Percentiles rank a stretch among this genome's conserved stretches.
These are phyloP conservation scores for Colletotrichum lindemuthianum DNA, from an alignment of 2,329 filamentous ascomycete species.

Conservation along the genomic window DNA sequence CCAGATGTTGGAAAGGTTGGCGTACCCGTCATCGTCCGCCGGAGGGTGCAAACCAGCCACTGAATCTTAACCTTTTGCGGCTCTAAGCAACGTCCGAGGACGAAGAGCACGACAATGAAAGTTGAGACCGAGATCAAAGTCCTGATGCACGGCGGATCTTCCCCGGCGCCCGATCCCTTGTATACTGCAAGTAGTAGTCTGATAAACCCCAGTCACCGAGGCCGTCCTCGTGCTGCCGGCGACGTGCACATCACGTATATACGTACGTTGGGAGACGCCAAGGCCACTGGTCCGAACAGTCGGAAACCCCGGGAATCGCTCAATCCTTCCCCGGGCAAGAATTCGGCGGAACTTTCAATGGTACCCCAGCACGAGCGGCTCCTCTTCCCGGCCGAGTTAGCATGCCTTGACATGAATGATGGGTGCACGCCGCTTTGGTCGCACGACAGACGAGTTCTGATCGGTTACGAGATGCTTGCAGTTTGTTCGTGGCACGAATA, in stretches of 20 bases:
- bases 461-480: not conserved
- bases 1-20: not conserved
- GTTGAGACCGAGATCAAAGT: not conserved
- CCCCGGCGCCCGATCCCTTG: constrained; percentile 12
- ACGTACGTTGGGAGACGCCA: constrained; percentile 2
- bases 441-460: not conserved
- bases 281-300: constrained; percentile 31
- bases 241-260: too few species aligned
- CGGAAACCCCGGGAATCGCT: constrained; percentile 27
- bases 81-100: not conserved
- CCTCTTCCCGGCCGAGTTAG: constrained; percentile 26
- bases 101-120: constrained; percentile 10
- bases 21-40: not conserved
- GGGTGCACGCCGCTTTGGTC: constrained; percentile 1
- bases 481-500: not conserved
- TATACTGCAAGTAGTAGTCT: not conserved
- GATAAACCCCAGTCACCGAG: constrained; percentile 25
- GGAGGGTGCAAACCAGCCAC: not conserved
- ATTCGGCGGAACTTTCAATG: constrained; percentile 22
- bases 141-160: constrained; percentile 25
- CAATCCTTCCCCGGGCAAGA: constrained; percentile 29
- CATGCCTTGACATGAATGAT: not conserved
- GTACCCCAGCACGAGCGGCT: constrained; percentile 19
- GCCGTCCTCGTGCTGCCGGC: constrained; percentile 15
- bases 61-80: not conserved